Percentiles rank a stretch among this genome's conserved stretches.
Conservation (phyloP, 768 basidiomycete genomes). For the Suillus fuscotomentosus region DNA sequence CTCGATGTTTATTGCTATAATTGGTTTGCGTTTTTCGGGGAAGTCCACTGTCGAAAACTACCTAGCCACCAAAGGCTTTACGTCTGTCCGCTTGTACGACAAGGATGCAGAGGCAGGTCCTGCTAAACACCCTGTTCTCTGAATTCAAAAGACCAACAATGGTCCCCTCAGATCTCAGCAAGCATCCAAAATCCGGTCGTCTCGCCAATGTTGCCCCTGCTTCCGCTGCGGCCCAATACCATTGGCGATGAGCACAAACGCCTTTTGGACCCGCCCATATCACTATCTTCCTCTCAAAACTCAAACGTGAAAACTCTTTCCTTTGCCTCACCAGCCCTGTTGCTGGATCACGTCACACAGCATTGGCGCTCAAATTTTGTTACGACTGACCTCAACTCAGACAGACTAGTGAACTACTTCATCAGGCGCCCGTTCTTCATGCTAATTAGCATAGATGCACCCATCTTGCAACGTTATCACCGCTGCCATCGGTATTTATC, state of each 20-base stretch:
- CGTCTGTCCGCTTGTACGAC: constrained; percentile 39
- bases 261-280: constrained; percentile 15
- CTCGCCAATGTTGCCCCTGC: not conserved
- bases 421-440: constrained; percentile 88
- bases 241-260: constrained; percentile 3
- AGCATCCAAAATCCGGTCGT: not conserved
- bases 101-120: constrained; percentile 19
- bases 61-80: constrained; percentile 59
- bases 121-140: not conserved
- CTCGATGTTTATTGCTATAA: constrained; percentile 65
- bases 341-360: constrained; percentile 75
- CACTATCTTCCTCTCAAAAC: constrained; percentile 20
- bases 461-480: constrained; percentile 64
- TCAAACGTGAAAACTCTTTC: constrained; percentile 11
- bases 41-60: constrained; percentile 61
- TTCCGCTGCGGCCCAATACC: constrained; percentile 3
- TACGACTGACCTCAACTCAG: constrained; percentile 65
- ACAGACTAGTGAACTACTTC: constrained; percentile 62
- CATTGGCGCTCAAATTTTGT: constrained; percentile 84
- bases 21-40: constrained; percentile 63
- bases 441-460: constrained; percentile 81
- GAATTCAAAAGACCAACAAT: constrained; percentile 1
- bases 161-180: not conserved
- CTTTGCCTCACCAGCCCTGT: constrained; percentile 46
- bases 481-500: constrained; percentile 48